Evolutionary conservation across 345 rosid species (phyloP), one percentile per base, ranked within the genome.

Genomic region (Brassica nigra): DNA sequence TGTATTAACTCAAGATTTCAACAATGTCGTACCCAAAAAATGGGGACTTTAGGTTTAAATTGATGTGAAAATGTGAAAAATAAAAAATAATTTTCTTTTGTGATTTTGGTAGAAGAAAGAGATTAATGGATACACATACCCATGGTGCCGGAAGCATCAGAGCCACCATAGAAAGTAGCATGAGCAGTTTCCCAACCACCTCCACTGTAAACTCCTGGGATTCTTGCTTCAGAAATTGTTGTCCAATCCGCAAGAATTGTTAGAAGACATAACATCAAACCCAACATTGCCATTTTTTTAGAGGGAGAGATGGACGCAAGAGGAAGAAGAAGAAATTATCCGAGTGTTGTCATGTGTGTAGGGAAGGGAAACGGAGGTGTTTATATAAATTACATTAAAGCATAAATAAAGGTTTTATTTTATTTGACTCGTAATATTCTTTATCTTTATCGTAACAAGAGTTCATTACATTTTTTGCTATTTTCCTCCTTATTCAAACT

Each of bases 111-210:
- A 9, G 18, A 20, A 3, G 57, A 57, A 29, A 70, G 44, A 49
- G 27, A 63, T 36, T 30, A 23, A 30, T n/a, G 70, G 28, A 76
- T 9, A 28, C 8, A 23, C 75, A 44, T 85, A 92, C 97, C 95
- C 97, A 90, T 90, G 66, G 98, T 93, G 33, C 98, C 98, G 6
- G 97, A 90, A 80, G 97, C 97, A 81, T 91, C 98, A 27, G 86
- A 71, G 37, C 97, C 98, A 9, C 97, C 98, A 58, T 93, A 93
- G 87, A 93, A 93, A 72, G 98, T 91, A 31, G 98, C 98, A 73
- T 93, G 98, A 18, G 98, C 97, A 37, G 12, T 84, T 82, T 91
- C 86, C 98, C 97, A 93, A 0, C 81, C 63, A 0, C 90, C 91
- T 2, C 97, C 98, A 9, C 39, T 12, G 90, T 86, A 93, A 18